Base-by-base conservation (phyloP, 768 basidiomycete genomes). In the Megacollybia marginata region DNA sequence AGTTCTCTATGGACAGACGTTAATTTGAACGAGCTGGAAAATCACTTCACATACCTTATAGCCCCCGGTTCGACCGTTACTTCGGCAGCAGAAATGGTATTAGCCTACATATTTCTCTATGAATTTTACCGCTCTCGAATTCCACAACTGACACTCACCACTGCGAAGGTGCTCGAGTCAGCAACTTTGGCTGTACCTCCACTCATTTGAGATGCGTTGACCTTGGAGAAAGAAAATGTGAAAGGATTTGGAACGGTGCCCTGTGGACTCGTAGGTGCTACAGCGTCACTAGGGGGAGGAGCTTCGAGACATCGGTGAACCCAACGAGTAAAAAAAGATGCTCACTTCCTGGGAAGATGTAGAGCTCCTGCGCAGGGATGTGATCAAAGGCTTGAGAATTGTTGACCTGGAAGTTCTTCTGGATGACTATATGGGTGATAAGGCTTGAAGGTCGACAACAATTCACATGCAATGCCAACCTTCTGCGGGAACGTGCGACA, bases 31-130 rank as follows among this genome's bases (percentile, higher is more conserved):
- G 2, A 42, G 45, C 19, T 9, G 32, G 54, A 16, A 42, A 34
- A 46, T 11, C 35, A 9, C 15, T 34, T 18, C 38, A 50, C 60
- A 44, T 50, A 70, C 76, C 79, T 66, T 55, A 81, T 75, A 42
- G 72, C 78, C 42, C 80, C 80, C 10, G 78, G 77, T 45, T 76
- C 70, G 15, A 83, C 73, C 11, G 72, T 77, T 9, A 83, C 74
- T 59, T 81, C 78, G 15, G 78, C 81, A 3, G 70, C 77, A 11
- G 77, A 69, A 44, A 79, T 80, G 1, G 70, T 74, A 49, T 60
- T 28, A 28, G 23, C 2, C 23, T 28, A n/a, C n/a, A n/a, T n/a
- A 28, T 28, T 28, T 28, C 23, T 28, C 6, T 28, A 28, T 28
- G 23, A 28, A 28, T 28, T 6, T 28, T 28, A 6, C 23, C 6